These are phyloP conservation scores for Colletotrichum sp. DNA, from an alignment of 2,329 filamentous ascomycete species.

Conservation along the genomic window DNA sequence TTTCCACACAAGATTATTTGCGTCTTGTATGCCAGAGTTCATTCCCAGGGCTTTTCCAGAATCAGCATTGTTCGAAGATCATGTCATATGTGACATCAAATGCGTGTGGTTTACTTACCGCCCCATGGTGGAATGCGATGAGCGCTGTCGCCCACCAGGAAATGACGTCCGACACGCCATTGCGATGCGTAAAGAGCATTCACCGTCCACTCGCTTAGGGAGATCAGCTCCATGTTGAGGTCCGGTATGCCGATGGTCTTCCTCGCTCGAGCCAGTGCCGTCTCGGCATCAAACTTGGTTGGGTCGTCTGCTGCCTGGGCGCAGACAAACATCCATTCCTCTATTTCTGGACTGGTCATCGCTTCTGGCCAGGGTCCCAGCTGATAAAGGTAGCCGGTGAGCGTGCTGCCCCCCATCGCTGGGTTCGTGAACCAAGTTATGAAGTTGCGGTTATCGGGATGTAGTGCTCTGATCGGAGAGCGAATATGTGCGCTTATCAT, in stretches of 20 bases:
- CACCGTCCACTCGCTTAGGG: background rate
- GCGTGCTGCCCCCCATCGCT: background rate
- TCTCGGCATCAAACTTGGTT: background rate
- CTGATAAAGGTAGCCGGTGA: background rate
- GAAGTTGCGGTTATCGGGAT: background rate
- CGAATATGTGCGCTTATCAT: background rate
- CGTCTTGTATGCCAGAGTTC: background rate
- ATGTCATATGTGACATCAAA: background rate
- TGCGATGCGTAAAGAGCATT: background rate
- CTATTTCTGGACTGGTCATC: background rate
- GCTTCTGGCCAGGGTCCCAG: background rate
- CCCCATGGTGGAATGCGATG: background rate
- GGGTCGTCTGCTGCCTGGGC: background rate
- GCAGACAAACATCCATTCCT: background rate
- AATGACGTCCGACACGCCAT: background rate
- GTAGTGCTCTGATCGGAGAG: background rate
- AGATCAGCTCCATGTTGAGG: background rate
- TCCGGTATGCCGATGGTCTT: background rate
- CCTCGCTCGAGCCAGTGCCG: background rate
- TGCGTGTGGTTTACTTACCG: background rate
- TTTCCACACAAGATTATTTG: background rate
- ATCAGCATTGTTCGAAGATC: background rate
- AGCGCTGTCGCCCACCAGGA: background rate
- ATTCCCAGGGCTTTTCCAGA: background rate
- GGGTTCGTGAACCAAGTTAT: background rate